Conservation (phyloP, 805 yeast genomes). For the Wickerhamiella brachini region DNA sequence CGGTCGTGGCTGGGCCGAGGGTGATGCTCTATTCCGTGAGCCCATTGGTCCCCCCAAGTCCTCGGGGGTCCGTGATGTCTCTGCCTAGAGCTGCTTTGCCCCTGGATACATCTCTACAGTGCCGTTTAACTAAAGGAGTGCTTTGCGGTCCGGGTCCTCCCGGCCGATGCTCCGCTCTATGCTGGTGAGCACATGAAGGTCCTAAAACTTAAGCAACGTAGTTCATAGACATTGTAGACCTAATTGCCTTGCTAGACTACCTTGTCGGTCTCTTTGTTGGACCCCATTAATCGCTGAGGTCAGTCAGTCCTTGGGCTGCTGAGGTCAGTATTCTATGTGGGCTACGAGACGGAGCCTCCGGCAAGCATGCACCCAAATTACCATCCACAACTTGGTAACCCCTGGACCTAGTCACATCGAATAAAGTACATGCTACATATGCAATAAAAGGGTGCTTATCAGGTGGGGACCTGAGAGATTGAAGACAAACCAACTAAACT, state of each 20-base stretch:
- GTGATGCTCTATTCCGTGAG: slow-evolving; percentile 83
- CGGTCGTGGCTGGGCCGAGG: slow-evolving; percentile 97
- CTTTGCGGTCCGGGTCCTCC: neutral
- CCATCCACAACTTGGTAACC: neutral
- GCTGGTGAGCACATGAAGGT: neutral
- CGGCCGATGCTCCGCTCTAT: neutral
- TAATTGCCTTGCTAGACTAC: neutral
- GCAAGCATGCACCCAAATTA: neutral
- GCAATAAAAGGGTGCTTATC: too few species aligned
- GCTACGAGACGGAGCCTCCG: too few species aligned
- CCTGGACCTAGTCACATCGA: too few species aligned
- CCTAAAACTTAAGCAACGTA: neutral
- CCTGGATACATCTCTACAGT: neutral
- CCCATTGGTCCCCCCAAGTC: slow-evolving; percentile 6
- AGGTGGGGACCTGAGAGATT: too few species aligned
- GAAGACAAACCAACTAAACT: too few species aligned
- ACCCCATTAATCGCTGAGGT: too few species aligned
- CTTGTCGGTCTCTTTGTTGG: too few species aligned
- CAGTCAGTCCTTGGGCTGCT: too few species aligned
- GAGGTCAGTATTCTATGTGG: too few species aligned
- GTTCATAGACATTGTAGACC: neutral
- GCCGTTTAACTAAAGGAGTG: too few species aligned
- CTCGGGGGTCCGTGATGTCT: slow-evolving; percentile 23
- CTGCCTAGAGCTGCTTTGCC: slow-evolving; percentile 13
- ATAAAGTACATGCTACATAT: too few species aligned